Conservation (phyloP, 2,329 filamentous ascomycete species). For the Albophoma yamanashiensis region DNA sequence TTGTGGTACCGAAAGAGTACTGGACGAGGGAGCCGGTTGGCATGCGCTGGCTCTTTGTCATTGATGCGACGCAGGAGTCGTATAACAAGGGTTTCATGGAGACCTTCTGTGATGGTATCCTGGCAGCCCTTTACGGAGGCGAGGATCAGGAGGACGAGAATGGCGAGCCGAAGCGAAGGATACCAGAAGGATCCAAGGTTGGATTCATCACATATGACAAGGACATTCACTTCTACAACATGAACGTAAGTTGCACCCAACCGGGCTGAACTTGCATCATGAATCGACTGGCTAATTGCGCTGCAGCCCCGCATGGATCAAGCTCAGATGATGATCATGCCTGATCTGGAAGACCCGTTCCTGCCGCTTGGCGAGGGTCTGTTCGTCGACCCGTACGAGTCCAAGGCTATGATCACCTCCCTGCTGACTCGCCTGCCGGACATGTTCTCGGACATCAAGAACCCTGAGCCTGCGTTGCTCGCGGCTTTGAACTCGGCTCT, state of each 20-base stretch:
- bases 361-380: slow-evolving; percentile 83
- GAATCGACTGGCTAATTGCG: slow-evolving; percentile 4
- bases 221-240: slow-evolving; percentile 96
- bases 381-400: slow-evolving; percentile 90
- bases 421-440: slow-evolving; percentile 73
- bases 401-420: slow-evolving; percentile 76
- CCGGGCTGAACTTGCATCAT: neutral
- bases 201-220: slow-evolving; percentile 95
- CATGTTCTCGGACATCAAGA: slow-evolving; percentile 81
- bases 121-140: slow-evolving; percentile 71
- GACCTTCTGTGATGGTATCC: slow-evolving; percentile 81
- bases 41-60: slow-evolving; percentile 77
- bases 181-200: slow-evolving; percentile 75
- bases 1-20: slow-evolving; percentile 95
- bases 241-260: slow-evolving; percentile 51
- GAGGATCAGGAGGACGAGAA: slow-evolving; percentile 41
- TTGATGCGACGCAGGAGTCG: slow-evolving; percentile 88
- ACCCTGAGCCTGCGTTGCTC: slow-evolving; percentile 80
- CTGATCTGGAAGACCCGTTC: slow-evolving; percentile 93
- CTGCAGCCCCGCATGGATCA: slow-evolving; percentile 60
- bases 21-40: slow-evolving; percentile 92
- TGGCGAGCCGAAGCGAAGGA: slow-evolving; percentile 39
- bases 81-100: slow-evolving; percentile 85
- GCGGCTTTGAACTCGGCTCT: slow-evolving; percentile 76
- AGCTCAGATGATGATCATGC: slow-evolving; percentile 98